phyloP scores from a whole-genome alignment of 768 basidiomycete species.

The Chalciporus chontae region DNA sequence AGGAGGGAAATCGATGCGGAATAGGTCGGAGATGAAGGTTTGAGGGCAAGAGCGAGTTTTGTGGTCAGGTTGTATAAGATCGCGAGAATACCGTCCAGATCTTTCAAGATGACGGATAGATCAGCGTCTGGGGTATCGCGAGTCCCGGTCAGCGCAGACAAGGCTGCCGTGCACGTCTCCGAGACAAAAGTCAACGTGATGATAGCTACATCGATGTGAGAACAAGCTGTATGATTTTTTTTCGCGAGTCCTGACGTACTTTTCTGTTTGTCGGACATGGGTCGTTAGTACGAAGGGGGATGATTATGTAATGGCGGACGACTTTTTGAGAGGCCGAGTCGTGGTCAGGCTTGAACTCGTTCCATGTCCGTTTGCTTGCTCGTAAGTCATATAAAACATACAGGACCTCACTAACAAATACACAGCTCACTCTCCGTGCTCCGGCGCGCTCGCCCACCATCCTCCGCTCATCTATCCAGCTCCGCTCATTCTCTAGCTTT shows the following conservation, averaged over 20 bases:
- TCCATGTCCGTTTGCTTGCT: constrained; percentile 8
- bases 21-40: constrained; percentile 53
- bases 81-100: constrained; percentile 54
- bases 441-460: constrained; percentile 13
- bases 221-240: not conserved
- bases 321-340: no score
- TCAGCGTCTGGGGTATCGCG: constrained; percentile 14
- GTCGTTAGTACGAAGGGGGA: constrained; percentile 4
- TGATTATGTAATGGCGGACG: constrained; percentile 16
- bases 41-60: constrained; percentile 60
- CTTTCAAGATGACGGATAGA: constrained; percentile 45
- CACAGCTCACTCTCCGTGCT: constrained; percentile 29
- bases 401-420: constrained; percentile 24
- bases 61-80: constrained; percentile 56
- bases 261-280: constrained; percentile 43
- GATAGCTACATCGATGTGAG: constrained; percentile 6
- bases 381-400: constrained; percentile 5
- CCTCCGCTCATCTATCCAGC: constrained; percentile 8
- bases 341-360: not conserved
- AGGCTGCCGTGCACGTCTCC: constrained; percentile 20
- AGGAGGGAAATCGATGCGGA: constrained; percentile 49
- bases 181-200: constrained; percentile 10
- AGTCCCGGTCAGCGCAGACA: constrained; percentile 2
- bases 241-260: constrained; percentile 19
- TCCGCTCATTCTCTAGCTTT: constrained; percentile 15